Evolutionary conservation across 148 eudicot species (phyloP).

Genomic region (Silene conica): DNA sequence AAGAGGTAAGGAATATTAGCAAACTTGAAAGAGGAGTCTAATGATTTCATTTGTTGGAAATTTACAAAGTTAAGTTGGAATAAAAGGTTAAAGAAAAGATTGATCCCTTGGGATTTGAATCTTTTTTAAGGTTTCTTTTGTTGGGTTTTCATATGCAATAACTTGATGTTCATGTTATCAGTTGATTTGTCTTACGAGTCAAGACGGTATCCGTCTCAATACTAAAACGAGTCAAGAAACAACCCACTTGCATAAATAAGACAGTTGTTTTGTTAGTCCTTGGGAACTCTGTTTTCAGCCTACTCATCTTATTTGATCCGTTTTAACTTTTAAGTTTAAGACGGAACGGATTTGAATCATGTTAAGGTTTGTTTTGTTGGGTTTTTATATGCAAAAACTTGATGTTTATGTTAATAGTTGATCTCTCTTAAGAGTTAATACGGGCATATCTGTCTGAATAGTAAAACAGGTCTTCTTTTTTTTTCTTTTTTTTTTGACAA

Average conservation of each 20-base stretch:
- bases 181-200: too few species aligned
- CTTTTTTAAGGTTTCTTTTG: constrained; percentile 25
- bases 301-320: too few species aligned
- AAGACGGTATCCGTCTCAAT: too few species aligned
- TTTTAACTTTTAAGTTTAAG: too few species aligned
- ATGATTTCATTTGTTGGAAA: constrained; percentile 44
- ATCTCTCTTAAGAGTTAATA: too few species aligned
- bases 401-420: constrained; percentile 15
- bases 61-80: constrained; percentile 27
- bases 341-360: constrained; percentile 39
- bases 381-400: constrained; percentile 20
- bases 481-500: too few species aligned
- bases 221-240: too few species aligned
- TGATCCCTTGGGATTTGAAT: constrained; percentile 41
- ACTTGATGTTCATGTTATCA: constrained; percentile 24
- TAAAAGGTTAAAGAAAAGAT: constrained; percentile 23
- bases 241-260: too few species aligned
- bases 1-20: constrained; percentile 64
- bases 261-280: too few species aligned
- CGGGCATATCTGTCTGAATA: too few species aligned
- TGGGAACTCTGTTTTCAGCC: too few species aligned
- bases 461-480: too few species aligned
- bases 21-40: constrained; percentile 73
- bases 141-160: constrained; percentile 14
- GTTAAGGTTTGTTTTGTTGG: constrained; percentile 24